Percentiles rank a stretch among this genome's conserved stretches.
Evolutionary conservation across 495 filamentous ascomycete species (phyloP).

Genomic region (Annulohypoxylon bovei): DNA sequence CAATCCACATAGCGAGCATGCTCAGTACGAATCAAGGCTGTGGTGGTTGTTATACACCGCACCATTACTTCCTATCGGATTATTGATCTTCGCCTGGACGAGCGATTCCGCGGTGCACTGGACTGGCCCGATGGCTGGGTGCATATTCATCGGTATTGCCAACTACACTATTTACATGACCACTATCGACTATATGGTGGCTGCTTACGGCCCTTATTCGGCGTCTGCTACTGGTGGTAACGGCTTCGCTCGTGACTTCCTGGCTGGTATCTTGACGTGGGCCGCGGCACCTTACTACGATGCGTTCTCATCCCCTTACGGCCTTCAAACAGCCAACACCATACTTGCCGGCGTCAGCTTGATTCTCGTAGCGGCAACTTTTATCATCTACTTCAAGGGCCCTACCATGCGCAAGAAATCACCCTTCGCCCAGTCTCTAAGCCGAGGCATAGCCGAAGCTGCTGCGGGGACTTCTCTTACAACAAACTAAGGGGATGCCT

Average conservation of each 20-base stretch:
- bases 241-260: constrained; percentile 77
- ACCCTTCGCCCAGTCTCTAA: constrained; percentile 76
- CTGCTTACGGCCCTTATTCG: constrained; percentile 78
- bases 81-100: constrained; percentile 77
- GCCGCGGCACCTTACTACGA: constrained; percentile 74
- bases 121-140: constrained; percentile 69
- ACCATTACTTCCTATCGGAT: constrained; percentile 72
- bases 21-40: constrained; percentile 67
- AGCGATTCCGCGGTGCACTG: constrained; percentile 68
- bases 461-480: background rate
- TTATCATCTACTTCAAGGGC: constrained; percentile 80
- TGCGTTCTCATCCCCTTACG: constrained; percentile 63
- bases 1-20: constrained; percentile 65
- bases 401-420: constrained; percentile 74
- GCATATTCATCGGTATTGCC: constrained; percentile 69
- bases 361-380: constrained; percentile 75
- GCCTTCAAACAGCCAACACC: constrained; percentile 73
- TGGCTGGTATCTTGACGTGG: constrained; percentile 80
- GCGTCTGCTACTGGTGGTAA: constrained; percentile 82
- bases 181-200: constrained; percentile 87
- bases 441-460: background rate
- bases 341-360: constrained; percentile 76
- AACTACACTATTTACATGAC: constrained; percentile 81
- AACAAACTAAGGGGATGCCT: background rate
- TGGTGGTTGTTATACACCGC: constrained; percentile 73